These are phyloP conservation scores for Lactarius quietus DNA, from an alignment of 768 basidiomycete genomes.

Conservation along the genomic window DNA sequence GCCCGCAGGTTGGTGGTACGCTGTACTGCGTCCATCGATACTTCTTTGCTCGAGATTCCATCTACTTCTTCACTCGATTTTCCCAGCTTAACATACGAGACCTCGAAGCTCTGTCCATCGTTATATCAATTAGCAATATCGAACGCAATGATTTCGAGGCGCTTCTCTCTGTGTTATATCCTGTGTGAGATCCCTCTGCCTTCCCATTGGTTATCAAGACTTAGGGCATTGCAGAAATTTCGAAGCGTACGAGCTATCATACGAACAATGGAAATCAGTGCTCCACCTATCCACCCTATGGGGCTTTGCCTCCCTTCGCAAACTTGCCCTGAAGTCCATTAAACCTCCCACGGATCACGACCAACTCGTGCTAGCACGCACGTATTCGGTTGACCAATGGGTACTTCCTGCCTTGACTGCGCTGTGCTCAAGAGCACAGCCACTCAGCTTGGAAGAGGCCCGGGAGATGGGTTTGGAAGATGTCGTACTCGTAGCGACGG, in stretches of 20 bases:
- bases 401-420: too few species aligned
- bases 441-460: conserved; percentile 3
- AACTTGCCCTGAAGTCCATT: conserved; percentile 9
- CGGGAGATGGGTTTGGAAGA: conserved; percentile 5
- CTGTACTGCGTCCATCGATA: too few species aligned
- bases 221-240: background rate
- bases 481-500: background rate
- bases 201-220: too few species aligned
- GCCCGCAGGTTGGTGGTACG: too few species aligned
- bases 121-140: conserved; percentile 12
- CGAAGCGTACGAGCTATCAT: background rate
- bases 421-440: background rate
- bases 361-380: conserved; percentile 8
- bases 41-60: conserved; percentile 24
- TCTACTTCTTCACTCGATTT: conserved; percentile 19
- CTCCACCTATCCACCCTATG: conserved; percentile 14
- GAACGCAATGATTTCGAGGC: too few species aligned
- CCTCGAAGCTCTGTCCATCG: conserved; percentile 6
- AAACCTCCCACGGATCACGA: conserved; percentile 5
- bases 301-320: conserved; percentile 16
- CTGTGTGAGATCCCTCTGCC: conserved; percentile 8
- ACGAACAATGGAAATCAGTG: too few species aligned
- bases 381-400: too few species aligned
- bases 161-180: conserved; percentile 25
- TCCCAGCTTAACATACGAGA: conserved; percentile 5